Evolutionary conservation across 2,329 filamentous ascomycete genomes (phyloP).

Genomic region (Penicillium occitanis): DNA sequence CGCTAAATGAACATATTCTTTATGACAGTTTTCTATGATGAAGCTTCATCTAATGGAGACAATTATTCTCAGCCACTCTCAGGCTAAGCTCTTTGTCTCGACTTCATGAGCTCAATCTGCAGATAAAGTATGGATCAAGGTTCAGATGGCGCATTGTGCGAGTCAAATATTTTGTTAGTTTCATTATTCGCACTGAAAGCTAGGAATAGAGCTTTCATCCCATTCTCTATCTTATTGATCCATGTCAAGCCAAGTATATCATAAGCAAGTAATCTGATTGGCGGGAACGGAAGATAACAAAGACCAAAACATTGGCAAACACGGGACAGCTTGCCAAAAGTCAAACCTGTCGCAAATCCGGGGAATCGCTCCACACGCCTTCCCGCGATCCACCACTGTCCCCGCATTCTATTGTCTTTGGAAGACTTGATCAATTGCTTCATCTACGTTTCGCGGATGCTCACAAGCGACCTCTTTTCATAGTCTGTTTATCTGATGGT

Average conservation of each 20-base stretch:
- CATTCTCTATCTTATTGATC: background rate
- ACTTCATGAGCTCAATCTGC: background rate
- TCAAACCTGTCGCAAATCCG: constrained; percentile 12
- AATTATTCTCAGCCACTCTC: background rate
- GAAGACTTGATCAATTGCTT: background rate
- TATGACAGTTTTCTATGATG: background rate
- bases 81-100: background rate
- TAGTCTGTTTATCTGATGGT: background rate
- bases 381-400: constrained; percentile 13
- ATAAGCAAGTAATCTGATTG: background rate
- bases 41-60: background rate
- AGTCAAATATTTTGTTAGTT: background rate
- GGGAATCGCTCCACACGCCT: constrained; percentile 9
- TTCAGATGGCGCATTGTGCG: background rate
- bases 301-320: no score
- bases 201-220: background rate
- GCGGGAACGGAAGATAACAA: background rate
- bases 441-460: background rate
- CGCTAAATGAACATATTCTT: background rate
- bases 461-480: background rate
- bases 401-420: background rate
- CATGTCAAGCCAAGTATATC: background rate
- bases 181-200: background rate
- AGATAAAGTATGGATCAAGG: background rate
- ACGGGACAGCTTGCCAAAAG: background rate